Evolutionary conservation across 352 stramenopile genomes (phyloP), one percentile per base, ranked within the genome.

Genomic region (Phytophthora ramorum): DNA sequence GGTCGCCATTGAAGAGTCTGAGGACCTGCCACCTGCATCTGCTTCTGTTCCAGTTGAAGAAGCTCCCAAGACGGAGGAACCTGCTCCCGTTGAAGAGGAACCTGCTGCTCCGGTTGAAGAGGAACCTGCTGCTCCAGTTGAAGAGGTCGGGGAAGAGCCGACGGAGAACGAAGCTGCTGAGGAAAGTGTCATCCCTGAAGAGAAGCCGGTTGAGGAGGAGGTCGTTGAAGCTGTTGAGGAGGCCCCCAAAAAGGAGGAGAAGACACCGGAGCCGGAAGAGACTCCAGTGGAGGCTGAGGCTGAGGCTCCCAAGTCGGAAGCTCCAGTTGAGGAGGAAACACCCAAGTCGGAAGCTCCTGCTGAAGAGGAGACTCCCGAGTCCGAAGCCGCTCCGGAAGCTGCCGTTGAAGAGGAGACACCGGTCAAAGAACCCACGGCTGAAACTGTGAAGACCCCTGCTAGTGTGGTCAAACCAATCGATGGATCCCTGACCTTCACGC

Each of bases 31-130:
- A 8, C 46, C 61, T 48, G 63, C 51, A 12, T n/a, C 58, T 13
- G 55, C 43, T 37, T 71, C 57, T 19, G 54, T 57, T 0, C 20
- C 58, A 24, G 54, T 59, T 48, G 58, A 56, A 34, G 49, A 68
- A 32, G 60, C 32, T 17, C 43, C 58, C 1, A 53, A 59, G 41
- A 26, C 22, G 19, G 58, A 63, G 41, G 58, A 70, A 43, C 28
- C 58, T 54, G 62, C 52, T 50, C 47, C 22, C 40, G 48, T 24
- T 32, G 2, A 32, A 32, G 26, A 32, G 7, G 26, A 32, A 32
- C 7, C 26, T 8, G 26, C 26, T 32, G 26, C 26, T 24, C 22
- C 22, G 7, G 26, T 32, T 32, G 26, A 32, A 9, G 26, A 32
- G 26, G 26, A 32, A 7, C 26, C 26, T 7, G 7, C 26, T 32